Evolutionary conservation across 2,329 filamentous ascomycete species (phyloP).

Genomic region (Clarireedia homoeocarpa): DNA sequence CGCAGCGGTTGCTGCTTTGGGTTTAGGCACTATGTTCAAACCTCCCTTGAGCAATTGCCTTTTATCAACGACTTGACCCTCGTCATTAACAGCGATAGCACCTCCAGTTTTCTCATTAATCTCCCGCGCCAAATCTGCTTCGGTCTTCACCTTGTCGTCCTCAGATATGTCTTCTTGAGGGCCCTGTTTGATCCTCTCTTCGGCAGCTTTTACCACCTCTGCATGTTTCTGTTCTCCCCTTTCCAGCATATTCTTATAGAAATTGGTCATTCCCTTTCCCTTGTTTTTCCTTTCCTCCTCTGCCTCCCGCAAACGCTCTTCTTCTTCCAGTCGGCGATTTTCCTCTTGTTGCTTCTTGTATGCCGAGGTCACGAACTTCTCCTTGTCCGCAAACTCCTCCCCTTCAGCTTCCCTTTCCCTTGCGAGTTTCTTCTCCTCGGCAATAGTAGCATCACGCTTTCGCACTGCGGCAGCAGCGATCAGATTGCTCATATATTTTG

Average conservation of each 20-base stretch:
- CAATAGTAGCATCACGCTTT: constrained; percentile 70
- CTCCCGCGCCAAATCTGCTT: constrained; percentile 58
- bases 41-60: constrained; percentile 70
- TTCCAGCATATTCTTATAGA: constrained; percentile 68
- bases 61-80: constrained; percentile 78
- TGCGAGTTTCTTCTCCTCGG: constrained; percentile 73
- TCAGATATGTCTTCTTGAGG: constrained; percentile 32
- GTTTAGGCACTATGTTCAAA: constrained; percentile 62
- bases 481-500: constrained; percentile 72
- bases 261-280: constrained; percentile 65
- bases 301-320: constrained; percentile 60
- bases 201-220: constrained; percentile 60
- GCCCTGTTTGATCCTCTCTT: constrained; percentile 41
- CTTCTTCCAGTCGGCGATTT: constrained; percentile 59
- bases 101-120: constrained; percentile 53
- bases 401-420: constrained; percentile 73
- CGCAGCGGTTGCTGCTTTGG: constrained; percentile 37
- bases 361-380: constrained; percentile 77
- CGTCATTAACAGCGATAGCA: constrained; percentile 66
- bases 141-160: constrained; percentile 42
- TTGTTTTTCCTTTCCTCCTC: constrained; percentile 57
- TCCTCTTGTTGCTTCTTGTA: constrained; percentile 79
- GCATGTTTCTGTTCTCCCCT: constrained; percentile 63
- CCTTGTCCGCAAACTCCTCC: constrained; percentile 73
- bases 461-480: constrained; percentile 66